Percentiles rank a stretch among this genome's conserved stretches.
Conservation (phyloP, 2,329 filamentous ascomycete species). For the Curvularia spicifera region DNA sequence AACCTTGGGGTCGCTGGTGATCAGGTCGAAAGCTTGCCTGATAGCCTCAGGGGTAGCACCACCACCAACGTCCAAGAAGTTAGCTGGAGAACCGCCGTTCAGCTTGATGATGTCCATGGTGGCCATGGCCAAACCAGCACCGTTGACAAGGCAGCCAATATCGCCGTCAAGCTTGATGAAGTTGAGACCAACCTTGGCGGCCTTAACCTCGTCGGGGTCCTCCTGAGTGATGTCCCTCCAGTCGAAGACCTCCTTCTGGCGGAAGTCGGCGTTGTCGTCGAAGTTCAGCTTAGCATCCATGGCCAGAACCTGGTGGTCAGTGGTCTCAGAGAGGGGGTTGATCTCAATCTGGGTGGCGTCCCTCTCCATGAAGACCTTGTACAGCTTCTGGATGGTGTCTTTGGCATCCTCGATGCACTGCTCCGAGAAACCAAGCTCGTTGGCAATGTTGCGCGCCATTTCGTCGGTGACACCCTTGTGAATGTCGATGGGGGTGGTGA, state of each 20-base stretch:
- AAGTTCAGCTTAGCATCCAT: slow-evolving; percentile 99
- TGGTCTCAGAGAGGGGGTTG: slow-evolving; percentile 98
- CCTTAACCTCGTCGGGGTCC: slow-evolving; percentile 96
- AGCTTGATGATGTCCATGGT: slow-evolving; percentile 99
- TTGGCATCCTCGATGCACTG: slow-evolving; percentile 96
- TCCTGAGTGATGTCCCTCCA: slow-evolving; percentile 96
- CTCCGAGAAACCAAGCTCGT: slow-evolving; percentile 94
- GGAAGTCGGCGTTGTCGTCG: slow-evolving; percentile 98
- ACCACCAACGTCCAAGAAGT: slow-evolving; percentile 98
- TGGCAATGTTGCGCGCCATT: slow-evolving; percentile 87
- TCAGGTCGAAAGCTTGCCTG: slow-evolving; percentile 96
- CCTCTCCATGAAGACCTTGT: slow-evolving; percentile 98
- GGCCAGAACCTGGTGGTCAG: slow-evolving; percentile 95
- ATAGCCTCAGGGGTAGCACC: slow-evolving; percentile 97
- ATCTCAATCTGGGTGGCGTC: slow-evolving; percentile 99
- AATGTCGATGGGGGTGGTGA: slow-evolving; percentile 92
- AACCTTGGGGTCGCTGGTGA: slow-evolving; percentile 97
- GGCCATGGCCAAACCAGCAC: slow-evolving; percentile 98
- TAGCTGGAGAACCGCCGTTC: slow-evolving; percentile 92
- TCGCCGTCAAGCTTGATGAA: slow-evolving; percentile 99
- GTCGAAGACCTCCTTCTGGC: slow-evolving; percentile 93
- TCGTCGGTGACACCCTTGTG: slow-evolving; percentile 94
- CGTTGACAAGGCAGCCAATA: slow-evolving; percentile 98
- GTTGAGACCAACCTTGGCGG: slow-evolving; percentile 91
- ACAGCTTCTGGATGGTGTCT: slow-evolving; percentile 97